Percentiles rank a stretch among this genome's conserved stretches.
phyloP scores from a whole-genome alignment of 495 filamentous ascomycete species.

The Pseudoneurospora amorphoporcata region DNA sequence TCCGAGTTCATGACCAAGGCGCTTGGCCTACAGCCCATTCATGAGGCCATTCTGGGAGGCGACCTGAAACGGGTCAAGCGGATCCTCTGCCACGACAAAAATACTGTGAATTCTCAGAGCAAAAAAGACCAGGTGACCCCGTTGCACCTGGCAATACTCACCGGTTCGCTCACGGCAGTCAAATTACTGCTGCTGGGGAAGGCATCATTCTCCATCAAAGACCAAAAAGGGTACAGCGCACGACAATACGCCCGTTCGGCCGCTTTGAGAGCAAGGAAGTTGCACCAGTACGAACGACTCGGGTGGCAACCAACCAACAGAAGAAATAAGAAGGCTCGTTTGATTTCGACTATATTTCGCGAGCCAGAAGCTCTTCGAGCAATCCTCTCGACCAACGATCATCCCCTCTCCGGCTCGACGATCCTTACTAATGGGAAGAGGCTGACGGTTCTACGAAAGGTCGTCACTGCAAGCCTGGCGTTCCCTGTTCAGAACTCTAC shows the following conservation, averaged over 20 bases:
- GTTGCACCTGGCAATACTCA: neutral
- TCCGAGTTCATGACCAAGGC: neutral
- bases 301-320: neutral
- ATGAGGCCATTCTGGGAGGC: neutral
- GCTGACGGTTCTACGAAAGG: neutral
- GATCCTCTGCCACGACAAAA: neutral
- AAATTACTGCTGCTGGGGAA: neutral
- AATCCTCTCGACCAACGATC: neutral
- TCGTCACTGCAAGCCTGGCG: neutral
- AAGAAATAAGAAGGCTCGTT: neutral
- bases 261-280: neutral
- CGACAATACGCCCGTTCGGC: neutral
- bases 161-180: neutral
- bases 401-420: neutral
- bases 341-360: neutral
- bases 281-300: neutral
- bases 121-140: neutral
- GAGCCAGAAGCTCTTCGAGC: neutral
- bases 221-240: neutral
- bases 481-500: neutral
- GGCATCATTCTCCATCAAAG: neutral
- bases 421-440: neutral
- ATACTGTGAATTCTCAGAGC: rapidly evolving
- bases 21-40: neutral
- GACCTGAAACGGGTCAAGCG: neutral